Evolutionary conservation across 2,329 filamentous ascomycete genomes (phyloP).

Genomic region (Monascus ruber): DNA sequence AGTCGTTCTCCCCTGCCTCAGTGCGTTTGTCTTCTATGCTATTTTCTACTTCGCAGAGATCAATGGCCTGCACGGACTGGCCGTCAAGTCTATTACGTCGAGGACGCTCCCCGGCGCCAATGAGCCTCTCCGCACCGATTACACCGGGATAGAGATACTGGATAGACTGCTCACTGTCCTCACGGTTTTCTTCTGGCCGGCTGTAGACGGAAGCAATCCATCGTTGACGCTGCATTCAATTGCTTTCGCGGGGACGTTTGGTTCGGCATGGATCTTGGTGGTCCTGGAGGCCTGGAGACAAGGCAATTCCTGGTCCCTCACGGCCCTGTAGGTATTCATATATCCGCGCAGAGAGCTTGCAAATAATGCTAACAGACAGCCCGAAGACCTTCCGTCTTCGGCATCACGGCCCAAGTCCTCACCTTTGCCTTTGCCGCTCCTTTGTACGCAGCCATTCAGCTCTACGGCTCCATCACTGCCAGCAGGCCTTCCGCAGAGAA

Average conservation of each 20-base stretch:
- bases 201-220: constrained; percentile 26
- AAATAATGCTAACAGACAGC: constrained; percentile 13
- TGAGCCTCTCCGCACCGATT: constrained; percentile 18
- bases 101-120: constrained; percentile 15
- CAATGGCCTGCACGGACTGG: constrained; percentile 19
- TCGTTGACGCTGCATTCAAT: constrained; percentile 26
- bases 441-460: constrained; percentile 32
- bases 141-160: constrained; percentile 22
- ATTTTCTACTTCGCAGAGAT: constrained; percentile 22
- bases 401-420: constrained; percentile 31
- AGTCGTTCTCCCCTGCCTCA: constrained; percentile 20
- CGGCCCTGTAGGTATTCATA: constrained; percentile 28
- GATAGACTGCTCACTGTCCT: constrained; percentile 21
- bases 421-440: constrained; percentile 36
- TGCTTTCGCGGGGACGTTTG: constrained; percentile 30
- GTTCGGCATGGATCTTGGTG: constrained; percentile 32
- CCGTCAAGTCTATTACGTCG: constrained; percentile 9
- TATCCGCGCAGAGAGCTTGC: constrained; percentile 2
- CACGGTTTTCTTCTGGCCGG: constrained; percentile 30
- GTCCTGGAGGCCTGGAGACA: constrained; percentile 34
- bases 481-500: constrained; percentile 22
- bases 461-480: constrained; percentile 32
- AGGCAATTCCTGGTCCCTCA: constrained; percentile 31
- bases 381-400: constrained; percentile 27
- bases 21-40: constrained; percentile 19